Evolutionary conservation across 768 basidiomycete genomes (phyloP).

Genomic region (Daedaleopsis sinensis): DNA sequence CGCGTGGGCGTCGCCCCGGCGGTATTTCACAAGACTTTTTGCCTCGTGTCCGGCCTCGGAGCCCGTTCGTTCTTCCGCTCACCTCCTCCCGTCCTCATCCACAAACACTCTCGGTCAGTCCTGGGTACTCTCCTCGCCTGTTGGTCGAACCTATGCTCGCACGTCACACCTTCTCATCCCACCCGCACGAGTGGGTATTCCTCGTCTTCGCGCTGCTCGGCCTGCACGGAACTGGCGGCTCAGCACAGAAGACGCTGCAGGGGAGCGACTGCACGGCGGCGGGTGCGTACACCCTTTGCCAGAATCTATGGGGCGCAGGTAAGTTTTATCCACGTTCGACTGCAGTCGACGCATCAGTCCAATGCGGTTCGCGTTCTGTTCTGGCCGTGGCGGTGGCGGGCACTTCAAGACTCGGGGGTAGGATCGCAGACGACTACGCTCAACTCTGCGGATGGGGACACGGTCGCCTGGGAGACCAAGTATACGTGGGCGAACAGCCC

Average conservation of each 20-base stretch:
- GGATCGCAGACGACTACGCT: constrained; percentile 54
- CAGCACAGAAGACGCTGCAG: constrained; percentile 7
- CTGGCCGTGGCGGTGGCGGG: no score
- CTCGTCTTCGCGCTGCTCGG: background rate
- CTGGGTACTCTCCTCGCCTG: no score
- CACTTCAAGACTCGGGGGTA: constrained; percentile 41
- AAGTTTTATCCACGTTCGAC: background rate
- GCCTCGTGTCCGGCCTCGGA: no score
- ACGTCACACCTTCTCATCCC: background rate
- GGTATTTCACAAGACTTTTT: no score
- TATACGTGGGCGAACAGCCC: constrained; percentile 55
- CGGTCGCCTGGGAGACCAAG: constrained; percentile 54
- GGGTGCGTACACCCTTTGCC: constrained; percentile 53
- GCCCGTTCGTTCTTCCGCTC: no score
- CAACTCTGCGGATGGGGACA: constrained; percentile 38
- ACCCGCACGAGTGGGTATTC: background rate
- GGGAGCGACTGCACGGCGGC: constrained; percentile 28
- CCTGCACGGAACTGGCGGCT: background rate
- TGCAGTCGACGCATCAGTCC: no score
- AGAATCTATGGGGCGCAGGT: constrained; percentile 59
- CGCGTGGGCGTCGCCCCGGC: no score
- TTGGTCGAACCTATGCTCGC: no score
- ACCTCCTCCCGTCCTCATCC: no score
- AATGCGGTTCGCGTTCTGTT: no score
- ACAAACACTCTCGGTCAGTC: no score